Base-by-base conservation (phyloP, 2,329 filamentous ascomycete species). In the Catunica adiposa region DNA sequence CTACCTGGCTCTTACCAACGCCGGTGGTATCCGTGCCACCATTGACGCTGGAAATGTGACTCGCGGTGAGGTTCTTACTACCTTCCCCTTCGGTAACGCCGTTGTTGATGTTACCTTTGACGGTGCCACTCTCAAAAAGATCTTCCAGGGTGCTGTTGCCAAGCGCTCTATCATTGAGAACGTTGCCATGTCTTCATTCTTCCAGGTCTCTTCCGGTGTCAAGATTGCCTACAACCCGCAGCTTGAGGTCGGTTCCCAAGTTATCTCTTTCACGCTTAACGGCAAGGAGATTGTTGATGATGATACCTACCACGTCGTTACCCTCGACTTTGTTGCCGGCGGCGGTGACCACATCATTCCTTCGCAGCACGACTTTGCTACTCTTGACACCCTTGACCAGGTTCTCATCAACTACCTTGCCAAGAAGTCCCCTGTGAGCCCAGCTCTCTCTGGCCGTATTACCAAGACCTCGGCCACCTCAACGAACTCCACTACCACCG, bases 21-120 rank as follows among this genome's bases (percentile, higher is more conserved):
- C 76, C 1, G 80, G 80, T 14, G 80, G 80, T 26, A 73, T 84
- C 54, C 78, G 80, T 20, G 78, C 80, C 2, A 77, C 75, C 37
- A 84, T 84, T 53, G 78, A 80, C 44, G 64, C 67, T 17, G 81
- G 80, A 8, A 66, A 75, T 54, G 75, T 84, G 62, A 84, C 79
- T 2, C 76, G 79, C 37, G 80, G 80, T 54, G 74, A 81, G 59
- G 75, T 83, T 3, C 68, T 83, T 1, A 82, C 78, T 0, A 73
- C 78, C 0, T 84, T 84, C 66, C 80, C 80, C 40, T 84, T 84
- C 60, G 76, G 77, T 55, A 84, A 84, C 65, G 70, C 79, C 47
- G 70, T 84, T 20, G 78, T 81, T 7, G 77, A 83, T 61, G 65
- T 83, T 15, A 67, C 63, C 0, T 70, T 77, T 59, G 68, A 68